Conservation (phyloP, 306 rosid species). For the Oemleria cerasiformis region DNA sequence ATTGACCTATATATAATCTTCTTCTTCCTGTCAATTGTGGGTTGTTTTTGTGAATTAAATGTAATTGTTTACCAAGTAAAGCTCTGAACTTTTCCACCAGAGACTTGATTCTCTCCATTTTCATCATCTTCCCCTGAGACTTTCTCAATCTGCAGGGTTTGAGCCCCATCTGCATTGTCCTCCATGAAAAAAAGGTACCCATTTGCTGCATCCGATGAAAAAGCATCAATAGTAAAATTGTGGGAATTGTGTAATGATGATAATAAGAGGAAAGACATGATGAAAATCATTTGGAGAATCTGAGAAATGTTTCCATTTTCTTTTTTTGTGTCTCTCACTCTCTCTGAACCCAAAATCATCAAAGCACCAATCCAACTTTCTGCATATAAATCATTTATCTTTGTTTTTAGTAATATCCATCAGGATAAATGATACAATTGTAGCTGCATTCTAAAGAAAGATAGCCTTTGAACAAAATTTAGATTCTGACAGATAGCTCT, state of each 20-base stretch:
- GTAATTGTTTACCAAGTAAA: no score
- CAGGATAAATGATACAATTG: no score
- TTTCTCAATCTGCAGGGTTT: slow-evolving; percentile 30
- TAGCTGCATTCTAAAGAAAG: no score
- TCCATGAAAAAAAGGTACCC: slow-evolving; percentile 16
- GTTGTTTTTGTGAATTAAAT: no score
- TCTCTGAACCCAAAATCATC: slow-evolving; percentile 40
- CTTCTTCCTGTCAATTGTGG: no score
- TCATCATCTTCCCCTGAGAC: slow-evolving; percentile 68
- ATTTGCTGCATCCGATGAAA: neutral
- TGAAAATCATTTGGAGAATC: slow-evolving; percentile 17
- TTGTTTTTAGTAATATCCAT: neutral
- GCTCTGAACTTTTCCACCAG: no score
- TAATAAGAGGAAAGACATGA: no score
- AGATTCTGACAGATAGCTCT: no score
- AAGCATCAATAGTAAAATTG: no score
- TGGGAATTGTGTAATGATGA: slow-evolving; percentile 37
- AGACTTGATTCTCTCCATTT: slow-evolving; percentile 43
- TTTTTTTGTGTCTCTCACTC: slow-evolving; percentile 18
- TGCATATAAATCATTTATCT: slow-evolving; percentile 35
- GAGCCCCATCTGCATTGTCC: slow-evolving; percentile 24
- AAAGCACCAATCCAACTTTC: slow-evolving; percentile 45
- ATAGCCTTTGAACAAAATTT: fast-evolving
- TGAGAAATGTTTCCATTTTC: slow-evolving; percentile 40
- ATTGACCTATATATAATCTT: no score